Percentiles rank a stretch among this genome's conserved stretches.
Conservation (phyloP, 1,284 basidiomycete genomes). For the Ganoderma lucidum region DNA sequence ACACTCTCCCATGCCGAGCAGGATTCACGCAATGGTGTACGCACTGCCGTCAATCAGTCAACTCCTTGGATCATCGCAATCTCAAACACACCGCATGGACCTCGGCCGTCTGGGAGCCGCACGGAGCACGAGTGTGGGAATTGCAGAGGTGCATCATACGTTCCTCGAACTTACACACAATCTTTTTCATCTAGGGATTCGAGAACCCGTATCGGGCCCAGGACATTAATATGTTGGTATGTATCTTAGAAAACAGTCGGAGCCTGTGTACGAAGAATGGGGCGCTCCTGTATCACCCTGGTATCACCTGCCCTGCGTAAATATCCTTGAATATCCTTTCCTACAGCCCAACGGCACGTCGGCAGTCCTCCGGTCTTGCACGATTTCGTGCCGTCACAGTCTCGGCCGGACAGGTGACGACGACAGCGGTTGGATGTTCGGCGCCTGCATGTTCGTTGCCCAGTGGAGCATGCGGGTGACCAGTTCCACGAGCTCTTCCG, state of each 20-base stretch:
- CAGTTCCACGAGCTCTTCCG: constrained; percentile 58
- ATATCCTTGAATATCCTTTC: not conserved
- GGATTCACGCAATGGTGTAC: too few species aligned
- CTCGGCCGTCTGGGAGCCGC: not conserved
- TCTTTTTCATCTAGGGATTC: too few species aligned
- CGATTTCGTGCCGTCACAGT: not conserved
- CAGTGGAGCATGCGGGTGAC: constrained; percentile 43
- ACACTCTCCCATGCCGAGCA: too few species aligned
- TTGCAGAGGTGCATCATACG: not conserved
- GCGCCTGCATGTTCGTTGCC: constrained; percentile 27
- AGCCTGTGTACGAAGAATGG: not conserved
- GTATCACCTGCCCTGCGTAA: too few species aligned
- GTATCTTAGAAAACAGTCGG: not conserved
- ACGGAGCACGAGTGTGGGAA: not conserved
- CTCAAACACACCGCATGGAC: not conserved
- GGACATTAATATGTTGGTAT: not conserved
- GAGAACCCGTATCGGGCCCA: not conserved
- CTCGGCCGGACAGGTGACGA: not conserved
- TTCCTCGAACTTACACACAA: too few species aligned
- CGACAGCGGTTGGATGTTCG: not conserved
- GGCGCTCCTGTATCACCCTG: too few species aligned
- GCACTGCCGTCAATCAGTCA: too few species aligned
- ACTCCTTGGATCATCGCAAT: not conserved
- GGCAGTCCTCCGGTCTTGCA: not conserved
- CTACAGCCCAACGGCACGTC: not conserved